Percentiles rank a stretch among this genome's conserved stretches.
Conservation (phyloP, 306 rosid genomes). For the Datisca glomerata region DNA sequence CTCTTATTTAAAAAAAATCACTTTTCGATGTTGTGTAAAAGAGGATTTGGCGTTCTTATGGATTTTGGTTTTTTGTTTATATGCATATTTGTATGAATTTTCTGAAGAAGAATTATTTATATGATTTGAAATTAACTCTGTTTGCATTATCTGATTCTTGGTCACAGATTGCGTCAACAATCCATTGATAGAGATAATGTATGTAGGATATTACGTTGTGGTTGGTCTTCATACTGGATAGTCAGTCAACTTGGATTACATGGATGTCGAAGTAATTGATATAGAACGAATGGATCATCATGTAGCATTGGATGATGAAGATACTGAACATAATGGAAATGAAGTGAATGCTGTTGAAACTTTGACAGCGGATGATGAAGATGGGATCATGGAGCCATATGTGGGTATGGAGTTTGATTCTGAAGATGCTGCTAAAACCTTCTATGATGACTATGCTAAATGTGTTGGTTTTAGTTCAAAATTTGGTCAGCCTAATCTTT, state of each 20-base stretch:
- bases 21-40: too few relatives aligned
- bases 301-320: slow-evolving; percentile 33
- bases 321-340: slow-evolving; percentile 27
- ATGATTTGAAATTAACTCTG: too few relatives aligned
- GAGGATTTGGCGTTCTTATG: too few relatives aligned
- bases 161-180: slow-evolving; percentile 10
- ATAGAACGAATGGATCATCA: slow-evolving; percentile 43
- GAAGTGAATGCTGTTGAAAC: slow-evolving; percentile 40
- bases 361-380: slow-evolving; percentile 22
- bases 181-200: slow-evolving; percentile 11
- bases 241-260: slow-evolving; percentile 19
- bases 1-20: too few relatives aligned
- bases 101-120: too few relatives aligned
- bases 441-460: slow-evolving; percentile 39
- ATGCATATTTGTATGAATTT: too few relatives aligned
- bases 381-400: slow-evolving; percentile 33
- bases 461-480: slow-evolving; percentile 43
- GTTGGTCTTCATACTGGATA: slow-evolving; percentile 11
- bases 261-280: slow-evolving; percentile 69
- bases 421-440: slow-evolving; percentile 37
- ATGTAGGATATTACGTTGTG: slow-evolving; percentile 13
- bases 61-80: too few relatives aligned
- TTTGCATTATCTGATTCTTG: slow-evolving; percentile 8
- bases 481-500: slow-evolving; percentile 35
- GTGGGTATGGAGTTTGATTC: slow-evolving; percentile 49